A percentile compares a stretch with the other conserved stretches of the same genome.
phyloP scores from a whole-genome alignment of 176 grass and related monocot genomes.

The Aegilops tauschii region DNA sequence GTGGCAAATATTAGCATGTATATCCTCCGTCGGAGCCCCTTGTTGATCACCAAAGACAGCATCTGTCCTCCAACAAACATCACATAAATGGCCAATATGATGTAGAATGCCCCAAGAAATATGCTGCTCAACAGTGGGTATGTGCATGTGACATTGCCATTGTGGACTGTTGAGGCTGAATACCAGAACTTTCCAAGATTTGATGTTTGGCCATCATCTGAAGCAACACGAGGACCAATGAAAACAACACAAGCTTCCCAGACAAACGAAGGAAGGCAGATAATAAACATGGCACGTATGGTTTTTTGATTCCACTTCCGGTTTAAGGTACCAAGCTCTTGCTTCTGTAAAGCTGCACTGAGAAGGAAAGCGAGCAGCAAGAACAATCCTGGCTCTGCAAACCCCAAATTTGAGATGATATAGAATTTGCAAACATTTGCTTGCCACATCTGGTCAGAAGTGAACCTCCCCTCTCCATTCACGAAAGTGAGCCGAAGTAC shows the following conservation, averaged over 20 bases:
- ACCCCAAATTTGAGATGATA: constrained; percentile 82
- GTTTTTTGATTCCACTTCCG: constrained; percentile 74
- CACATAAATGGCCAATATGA: constrained; percentile 67
- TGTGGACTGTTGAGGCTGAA: constrained; percentile 31
- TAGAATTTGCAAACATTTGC: constrained; percentile 74
- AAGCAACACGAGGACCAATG: constrained; percentile 47
- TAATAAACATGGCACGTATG: constrained; percentile 48
- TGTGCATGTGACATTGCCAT: constrained; percentile 52
- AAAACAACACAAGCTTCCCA: constrained; percentile 66
- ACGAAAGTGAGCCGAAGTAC: constrained; percentile 66
- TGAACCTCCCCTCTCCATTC: constrained; percentile 45
- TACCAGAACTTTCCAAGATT: constrained; percentile 52
- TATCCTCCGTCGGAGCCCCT: constrained; percentile 76
- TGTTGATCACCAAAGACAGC: constrained; percentile 85
- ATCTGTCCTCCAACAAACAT: constrained; percentile 60
- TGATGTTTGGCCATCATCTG: constrained; percentile 14
- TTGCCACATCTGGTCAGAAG: constrained; percentile 53
- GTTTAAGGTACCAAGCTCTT: constrained; percentile 67
- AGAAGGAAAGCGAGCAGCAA: constrained; percentile 82
- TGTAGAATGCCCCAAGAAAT: constrained; percentile 80
- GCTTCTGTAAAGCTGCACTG: constrained; percentile 75
- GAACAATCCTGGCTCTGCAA: constrained; percentile 93
- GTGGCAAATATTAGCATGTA: constrained; percentile 69
- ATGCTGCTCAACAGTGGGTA: constrained; percentile 84
- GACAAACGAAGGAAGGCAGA: constrained; percentile 60